Conservation (phyloP, 106 monocot species). For the Amphibolis antarctica region DNA sequence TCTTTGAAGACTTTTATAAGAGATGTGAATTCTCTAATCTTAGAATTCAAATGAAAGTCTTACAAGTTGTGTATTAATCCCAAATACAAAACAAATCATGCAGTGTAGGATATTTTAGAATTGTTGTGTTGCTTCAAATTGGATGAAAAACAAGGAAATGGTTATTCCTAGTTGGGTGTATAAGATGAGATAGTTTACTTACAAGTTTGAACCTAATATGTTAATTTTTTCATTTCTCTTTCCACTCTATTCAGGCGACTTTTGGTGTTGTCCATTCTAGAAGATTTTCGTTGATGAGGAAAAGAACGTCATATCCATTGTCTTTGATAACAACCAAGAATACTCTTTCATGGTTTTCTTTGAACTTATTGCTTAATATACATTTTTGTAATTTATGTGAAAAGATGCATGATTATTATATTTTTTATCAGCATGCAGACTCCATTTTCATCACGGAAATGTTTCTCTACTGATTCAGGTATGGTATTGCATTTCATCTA, state of each 20-base stretch:
- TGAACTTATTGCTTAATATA: not conserved
- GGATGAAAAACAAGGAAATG: not conserved
- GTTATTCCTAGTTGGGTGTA: not conserved
- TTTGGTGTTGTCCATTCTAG: not conserved
- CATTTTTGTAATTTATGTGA: not conserved
- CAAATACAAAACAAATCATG: not conserved
- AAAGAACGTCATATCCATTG: conserved; percentile 2
- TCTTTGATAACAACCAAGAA: conserved; percentile 5
- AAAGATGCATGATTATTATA: not conserved
- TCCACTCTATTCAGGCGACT: not conserved
- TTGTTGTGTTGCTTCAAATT: not conserved
- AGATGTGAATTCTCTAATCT: too few relatives aligned
- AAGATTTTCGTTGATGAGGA: not conserved
- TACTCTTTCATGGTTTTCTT: conserved; percentile 24
- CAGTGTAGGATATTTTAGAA: too few relatives aligned
- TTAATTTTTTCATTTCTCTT: not conserved
- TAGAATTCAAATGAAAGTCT: too few relatives aligned
- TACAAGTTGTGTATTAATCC: too few relatives aligned
- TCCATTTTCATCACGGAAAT: conserved; percentile 13
- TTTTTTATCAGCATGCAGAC: conserved; percentile 23
- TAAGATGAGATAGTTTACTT: not conserved
- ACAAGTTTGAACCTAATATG: not conserved
- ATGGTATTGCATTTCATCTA: not conserved
- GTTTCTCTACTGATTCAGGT: conserved; percentile 40
- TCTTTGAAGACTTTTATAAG: too few relatives aligned